Base-by-base conservation (phyloP, 768 basidiomycete species). In the Tulasnella sp. region DNA sequence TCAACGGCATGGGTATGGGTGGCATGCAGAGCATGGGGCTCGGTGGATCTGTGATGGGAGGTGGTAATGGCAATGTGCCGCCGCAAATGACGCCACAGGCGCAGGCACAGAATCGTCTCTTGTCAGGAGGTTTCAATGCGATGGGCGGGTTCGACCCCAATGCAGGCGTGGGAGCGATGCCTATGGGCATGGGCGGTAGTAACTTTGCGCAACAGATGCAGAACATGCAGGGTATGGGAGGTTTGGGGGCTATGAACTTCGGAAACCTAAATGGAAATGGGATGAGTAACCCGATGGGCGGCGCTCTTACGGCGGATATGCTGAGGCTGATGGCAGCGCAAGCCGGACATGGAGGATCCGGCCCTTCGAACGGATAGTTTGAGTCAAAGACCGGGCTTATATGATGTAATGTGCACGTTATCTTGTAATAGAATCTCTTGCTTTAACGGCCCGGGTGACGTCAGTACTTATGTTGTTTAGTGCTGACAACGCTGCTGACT, bases 101-200 rank as follows among this genome's bases (percentile, higher is more conserved):
- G 17, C 58, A 59, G 30, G 48, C 58, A 11, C 58, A 59, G 47
- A 59, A 59, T 27, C 58, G 58, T 10, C 32, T 51, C 21, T 32
- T 59, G 24, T 21, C 29, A 15, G 58, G 50, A 17, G 47, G 47
- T 30, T 50, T 59, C 45, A 43, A 51, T 30, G 19, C 34, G 0
- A 47, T 30, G 8, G 32, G 47, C 3, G 32, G 45, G 48, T 38
- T 43, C 17, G 55, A 43, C 19, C 23, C 44, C 17, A 29, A 29
- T n/a, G 55, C 27, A 5, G 55, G 55, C 13, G 43, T 32, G 41
- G 55, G 55, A 27, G 55, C 41, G 26, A 43, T 44, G 13, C 45
- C 5, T 5, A 23, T 43, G 11, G 50, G 21, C 4, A 29, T 29
- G 21, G 55, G 43, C 8, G 19, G 11, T n/a, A 11, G 19, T n/a